phyloP scores from a whole-genome alignment of 768 basidiomycete species.

The Boletus sensibilis region DNA sequence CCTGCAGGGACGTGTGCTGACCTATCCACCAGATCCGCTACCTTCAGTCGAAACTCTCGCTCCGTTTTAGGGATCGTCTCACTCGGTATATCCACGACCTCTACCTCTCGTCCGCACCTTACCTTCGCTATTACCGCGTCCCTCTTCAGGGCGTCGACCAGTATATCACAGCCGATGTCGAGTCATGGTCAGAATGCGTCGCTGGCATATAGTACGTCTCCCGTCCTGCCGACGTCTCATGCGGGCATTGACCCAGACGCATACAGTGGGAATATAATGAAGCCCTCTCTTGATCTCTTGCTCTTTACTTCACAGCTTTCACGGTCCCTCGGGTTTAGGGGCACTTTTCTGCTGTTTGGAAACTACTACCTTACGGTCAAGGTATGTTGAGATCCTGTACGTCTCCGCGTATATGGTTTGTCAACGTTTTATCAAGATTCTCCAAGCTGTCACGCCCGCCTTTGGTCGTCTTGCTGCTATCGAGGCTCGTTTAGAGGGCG shows the following conservation, averaged over 20 bases:
- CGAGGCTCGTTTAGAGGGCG: conserved; percentile 86
- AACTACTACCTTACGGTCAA: conserved; percentile 86
- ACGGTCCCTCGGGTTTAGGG: conserved; percentile 81
- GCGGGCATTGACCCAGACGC: not conserved
- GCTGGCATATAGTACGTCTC: conserved; percentile 81
- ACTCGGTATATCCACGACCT: conserved; percentile 91
- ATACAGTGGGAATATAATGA: conserved; percentile 84
- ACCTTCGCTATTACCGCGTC: conserved; percentile 67
- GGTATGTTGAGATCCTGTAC: conserved; percentile 10
- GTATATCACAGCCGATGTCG: conserved; percentile 91
- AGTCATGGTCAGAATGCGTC: conserved; percentile 83
- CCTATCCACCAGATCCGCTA: conserved; percentile 67
- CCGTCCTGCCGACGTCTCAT: not conserved
- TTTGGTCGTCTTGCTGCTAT: conserved; percentile 88
- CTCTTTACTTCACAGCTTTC: conserved; percentile 93
- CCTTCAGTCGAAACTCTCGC: conserved; percentile 81
- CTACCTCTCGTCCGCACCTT: conserved; percentile 74
- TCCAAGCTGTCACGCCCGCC: conserved; percentile 85
- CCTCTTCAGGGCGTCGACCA: conserved; percentile 81
- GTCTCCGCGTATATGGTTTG: not conserved
- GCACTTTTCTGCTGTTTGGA: conserved; percentile 72
- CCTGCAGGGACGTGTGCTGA: not conserved
- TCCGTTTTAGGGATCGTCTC: conserved; percentile 79
- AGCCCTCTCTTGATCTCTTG: conserved; percentile 85
- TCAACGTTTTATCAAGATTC: conserved; percentile 39